phyloP scores from a whole-genome alignment of 805 yeast species.

The Cyberlindnera mrakii region DNA sequence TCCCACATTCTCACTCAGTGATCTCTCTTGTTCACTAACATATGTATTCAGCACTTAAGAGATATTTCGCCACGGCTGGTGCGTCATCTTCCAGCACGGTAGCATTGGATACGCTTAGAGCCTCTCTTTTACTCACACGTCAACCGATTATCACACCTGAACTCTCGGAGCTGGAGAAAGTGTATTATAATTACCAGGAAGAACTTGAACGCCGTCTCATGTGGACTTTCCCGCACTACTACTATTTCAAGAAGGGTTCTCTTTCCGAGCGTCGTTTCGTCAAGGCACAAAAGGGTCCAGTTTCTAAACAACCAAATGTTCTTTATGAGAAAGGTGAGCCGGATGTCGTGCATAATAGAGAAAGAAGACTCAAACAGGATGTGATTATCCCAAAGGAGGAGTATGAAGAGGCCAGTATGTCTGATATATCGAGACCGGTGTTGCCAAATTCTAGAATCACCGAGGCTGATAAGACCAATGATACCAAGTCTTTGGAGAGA shows the following conservation, averaged over 20 bases:
- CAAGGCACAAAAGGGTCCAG: slow-evolving; percentile 71
- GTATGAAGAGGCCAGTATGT: slow-evolving; percentile 34
- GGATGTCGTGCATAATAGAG: slow-evolving; percentile 82
- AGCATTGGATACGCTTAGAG: slow-evolving; percentile 22
- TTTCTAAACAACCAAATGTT: slow-evolving; percentile 64
- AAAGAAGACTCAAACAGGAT: slow-evolving; percentile 76
- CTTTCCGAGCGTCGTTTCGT: slow-evolving; percentile 77
- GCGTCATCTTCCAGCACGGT: slow-evolving; percentile 15
- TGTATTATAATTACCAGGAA: slow-evolving; percentile 76
- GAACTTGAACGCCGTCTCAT: slow-evolving; percentile 84
- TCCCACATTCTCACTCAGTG: not conserved
- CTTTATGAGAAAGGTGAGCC: slow-evolving; percentile 83
- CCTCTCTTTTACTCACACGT: slow-evolving; percentile 68
- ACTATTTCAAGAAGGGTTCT: slow-evolving; percentile 85
- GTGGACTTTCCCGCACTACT: slow-evolving; percentile 97
- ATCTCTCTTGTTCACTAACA: not conserved
- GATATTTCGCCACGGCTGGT: slow-evolving; percentile 18
- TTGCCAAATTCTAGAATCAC: slow-evolving; percentile 67
- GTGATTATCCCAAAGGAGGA: slow-evolving; percentile 61
- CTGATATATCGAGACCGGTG: slow-evolving; percentile 63
- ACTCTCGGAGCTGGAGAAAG: slow-evolving; percentile 60
- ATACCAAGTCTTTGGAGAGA: slow-evolving; percentile 69
- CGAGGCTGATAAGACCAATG: slow-evolving; percentile 63
- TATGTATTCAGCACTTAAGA: slow-evolving; percentile 11
- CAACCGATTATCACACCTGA: slow-evolving; percentile 82